Base-by-base conservation (phyloP, 2,329 filamentous ascomycete species). In the Colletotrichum sp. region DNA sequence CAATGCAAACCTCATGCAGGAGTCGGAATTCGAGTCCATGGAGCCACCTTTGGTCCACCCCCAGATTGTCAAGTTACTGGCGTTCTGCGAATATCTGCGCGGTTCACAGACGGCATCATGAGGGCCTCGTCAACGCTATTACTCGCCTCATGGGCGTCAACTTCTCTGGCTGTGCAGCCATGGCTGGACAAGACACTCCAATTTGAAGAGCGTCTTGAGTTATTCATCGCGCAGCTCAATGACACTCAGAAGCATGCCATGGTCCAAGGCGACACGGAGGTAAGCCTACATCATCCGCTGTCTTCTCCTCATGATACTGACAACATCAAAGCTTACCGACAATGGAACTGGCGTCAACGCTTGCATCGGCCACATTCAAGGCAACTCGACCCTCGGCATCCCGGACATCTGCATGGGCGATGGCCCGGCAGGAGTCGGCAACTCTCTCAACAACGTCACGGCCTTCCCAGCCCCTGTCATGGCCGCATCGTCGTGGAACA, bases 401-500 rank as follows among this genome's bases (percentile, higher is more conserved):
- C 43, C 59, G 1, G 30, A 26, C 16, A 48, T 71, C 30, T 71
- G 69, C 43, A 65, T 71, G 69, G 69, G 69, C 12, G 69, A 71
- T 14, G 69, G 69, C n/a, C 69, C 59, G 3, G 69, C 59, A 24
- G 69, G 69, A 13, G 69, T 71, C 43, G 59, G 69, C 38, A 71
- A 71, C 30, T 71, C 69, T 8, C 24, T 65, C 2, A 34, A 71
- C 43, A 65, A 71, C 30, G 69, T 65, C 12, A 65, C 69, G 12
- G 24, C 69, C 14, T 71, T 71, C 21, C 69, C 69, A 2, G 38
- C 59, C 13, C 43, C 55, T 0, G 55, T 58, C 21, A 26, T 65
- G 38, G 43, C 59, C 8, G 59, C 59, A 3, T 56, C 38, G 0
- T 64, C 85, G 18, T 82, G 82, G 73, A 85, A 87, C 6, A 82